phyloP scores from a whole-genome alignment of 805 yeast genomes.

The Saccharomycopsis amapae region DNA sequence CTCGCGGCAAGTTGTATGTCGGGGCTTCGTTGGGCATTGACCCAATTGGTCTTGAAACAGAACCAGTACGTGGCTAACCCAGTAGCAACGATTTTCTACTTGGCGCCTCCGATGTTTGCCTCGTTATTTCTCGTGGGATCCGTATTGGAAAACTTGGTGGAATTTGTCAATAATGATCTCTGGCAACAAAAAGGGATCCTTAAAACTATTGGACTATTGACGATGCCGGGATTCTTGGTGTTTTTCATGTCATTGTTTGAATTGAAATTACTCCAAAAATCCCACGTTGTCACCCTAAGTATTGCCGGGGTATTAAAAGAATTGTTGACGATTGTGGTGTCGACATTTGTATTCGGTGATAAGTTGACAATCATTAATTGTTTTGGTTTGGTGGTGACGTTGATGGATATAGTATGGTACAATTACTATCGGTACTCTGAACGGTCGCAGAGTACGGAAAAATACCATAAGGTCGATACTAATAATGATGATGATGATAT shows the following conservation, averaged over 20 bases:
- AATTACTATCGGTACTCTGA: conserved; percentile 54
- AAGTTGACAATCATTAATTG: conserved; percentile 56
- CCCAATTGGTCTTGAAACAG: conserved; percentile 69
- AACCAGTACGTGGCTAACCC: conserved; percentile 64
- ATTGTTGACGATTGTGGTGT: conserved; percentile 67
- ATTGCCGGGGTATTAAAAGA: conserved; percentile 94
- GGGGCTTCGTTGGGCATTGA: conserved; percentile 92
- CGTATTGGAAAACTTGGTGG: conserved; percentile 46
- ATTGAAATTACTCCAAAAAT: conserved; percentile 70
- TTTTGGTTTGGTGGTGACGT: conserved; percentile 66
- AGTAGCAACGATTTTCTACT: conserved; percentile 70
- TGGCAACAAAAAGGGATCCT: conserved; percentile 59
- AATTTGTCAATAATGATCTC: conserved; percentile 46
- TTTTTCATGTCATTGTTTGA: conserved; percentile 87
- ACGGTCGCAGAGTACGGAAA: conserved; percentile 7
- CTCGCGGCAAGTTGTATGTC: conserved; percentile 72
- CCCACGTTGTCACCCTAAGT: conserved; percentile 79
- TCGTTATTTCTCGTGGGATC: conserved; percentile 57
- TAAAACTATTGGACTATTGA: conserved; percentile 48
- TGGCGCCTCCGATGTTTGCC: conserved; percentile 78
- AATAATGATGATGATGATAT: not conserved
- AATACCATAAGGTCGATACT: not conserved
- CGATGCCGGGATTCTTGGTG: conserved; percentile 81
- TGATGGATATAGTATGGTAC: conserved; percentile 77
- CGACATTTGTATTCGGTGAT: conserved; percentile 70